These are phyloP conservation scores for Hymenoscyphus occultus DNA, from an alignment of 2,329 filamentous ascomycete species.

Conservation along the genomic window DNA sequence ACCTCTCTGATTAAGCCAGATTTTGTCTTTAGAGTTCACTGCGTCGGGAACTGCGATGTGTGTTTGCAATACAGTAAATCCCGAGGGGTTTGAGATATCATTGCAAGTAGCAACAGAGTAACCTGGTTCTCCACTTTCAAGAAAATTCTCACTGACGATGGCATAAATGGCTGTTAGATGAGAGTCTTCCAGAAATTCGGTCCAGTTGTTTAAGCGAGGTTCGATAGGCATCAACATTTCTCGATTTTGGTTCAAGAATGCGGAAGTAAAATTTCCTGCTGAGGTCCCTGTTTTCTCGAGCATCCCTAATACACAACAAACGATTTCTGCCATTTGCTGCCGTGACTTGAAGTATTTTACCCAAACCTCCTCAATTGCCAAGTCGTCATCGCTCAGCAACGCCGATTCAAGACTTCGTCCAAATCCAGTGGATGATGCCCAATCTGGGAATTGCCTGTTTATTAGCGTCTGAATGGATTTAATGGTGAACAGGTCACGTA, in stretches of 20 bases:
- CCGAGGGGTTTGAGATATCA: not conserved
- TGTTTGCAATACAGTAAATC: not conserved
- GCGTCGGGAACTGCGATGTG: constrained; percentile 2
- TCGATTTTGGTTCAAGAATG: constrained; percentile 2
- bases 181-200: constrained; percentile 4
- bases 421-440: not conserved
- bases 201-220: constrained; percentile 6
- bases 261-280: not conserved
- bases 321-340: constrained; percentile 1
- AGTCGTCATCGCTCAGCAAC: not conserved
- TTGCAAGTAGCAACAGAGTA: constrained; percentile 2
- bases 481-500: constrained; percentile 12
- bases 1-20: constrained; percentile 4
- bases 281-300: not conserved
- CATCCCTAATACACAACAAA: not conserved
- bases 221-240: constrained; percentile 3
- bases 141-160: constrained; percentile 1
- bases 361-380: not conserved
- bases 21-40: not conserved
- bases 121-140: constrained; percentile 6
- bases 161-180: constrained; percentile 8
- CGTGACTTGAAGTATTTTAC: constrained; percentile 2
- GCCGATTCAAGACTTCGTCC: not conserved
- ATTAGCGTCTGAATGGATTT: constrained; percentile 1
- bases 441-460: constrained; percentile 1